Evolutionary conservation across 352 stramenopile genomes (phyloP).

Genomic region (Phytophthora podocarpi): DNA sequence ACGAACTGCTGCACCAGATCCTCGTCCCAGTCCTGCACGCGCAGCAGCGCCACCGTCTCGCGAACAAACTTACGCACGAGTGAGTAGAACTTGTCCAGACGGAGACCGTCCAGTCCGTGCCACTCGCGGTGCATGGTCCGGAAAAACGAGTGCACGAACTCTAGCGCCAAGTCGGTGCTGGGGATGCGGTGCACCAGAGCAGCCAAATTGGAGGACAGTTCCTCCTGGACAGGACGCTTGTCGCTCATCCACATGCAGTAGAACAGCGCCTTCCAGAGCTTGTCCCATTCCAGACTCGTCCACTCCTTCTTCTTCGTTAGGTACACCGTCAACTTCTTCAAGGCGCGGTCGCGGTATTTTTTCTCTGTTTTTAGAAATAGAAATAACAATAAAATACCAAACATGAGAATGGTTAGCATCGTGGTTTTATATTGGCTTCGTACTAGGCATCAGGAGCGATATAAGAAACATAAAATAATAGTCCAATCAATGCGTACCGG

Average conservation of each 20-base stretch:
- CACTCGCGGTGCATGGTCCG: constrained; percentile 87
- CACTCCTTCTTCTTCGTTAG: constrained; percentile 69
- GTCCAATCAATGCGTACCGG: constrained; percentile 36
- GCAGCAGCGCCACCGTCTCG: constrained; percentile 65
- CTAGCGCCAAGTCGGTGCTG: constrained; percentile 43
- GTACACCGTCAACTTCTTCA: constrained; percentile 85
- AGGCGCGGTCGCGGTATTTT: constrained; percentile 82
- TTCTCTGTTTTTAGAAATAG: constrained; percentile 55
- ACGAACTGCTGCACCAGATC: constrained; percentile 58
- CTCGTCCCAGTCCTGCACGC: constrained; percentile 58
- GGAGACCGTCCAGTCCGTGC: constrained; percentile 84
- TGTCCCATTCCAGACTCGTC: constrained; percentile 83
- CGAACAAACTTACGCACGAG: constrained; percentile 84
- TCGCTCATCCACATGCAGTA: constrained; percentile 93
- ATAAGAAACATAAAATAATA: no score
- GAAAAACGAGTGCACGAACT: constrained; percentile 84
- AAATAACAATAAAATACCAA: constrained; percentile 4
- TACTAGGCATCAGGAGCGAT: no score
- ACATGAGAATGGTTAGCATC: no score
- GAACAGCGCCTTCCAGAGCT: constrained; percentile 90
- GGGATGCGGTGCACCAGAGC: constrained; percentile 67
- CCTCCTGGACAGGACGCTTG: constrained; percentile 82
- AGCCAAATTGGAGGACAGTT: constrained; percentile 74
- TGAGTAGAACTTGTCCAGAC: constrained; percentile 88
- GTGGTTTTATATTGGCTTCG: no score